A percentile compares a stretch with the other conserved stretches of the same genome.
phyloP scores from a whole-genome alignment of 2,329 filamentous ascomycete genomes.

The Emericellopsis cladophorae region DNA sequence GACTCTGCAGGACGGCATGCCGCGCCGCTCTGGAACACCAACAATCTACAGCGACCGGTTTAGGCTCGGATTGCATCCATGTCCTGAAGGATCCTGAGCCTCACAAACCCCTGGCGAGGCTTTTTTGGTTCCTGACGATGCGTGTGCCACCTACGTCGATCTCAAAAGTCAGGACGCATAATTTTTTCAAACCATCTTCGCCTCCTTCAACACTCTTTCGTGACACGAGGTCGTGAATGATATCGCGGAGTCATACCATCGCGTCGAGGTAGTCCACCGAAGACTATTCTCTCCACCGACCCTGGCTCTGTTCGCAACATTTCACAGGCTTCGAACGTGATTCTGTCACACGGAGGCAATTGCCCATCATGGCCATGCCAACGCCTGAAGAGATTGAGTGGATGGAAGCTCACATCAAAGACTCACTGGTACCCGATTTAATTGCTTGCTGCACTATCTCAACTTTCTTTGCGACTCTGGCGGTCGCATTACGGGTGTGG shows the following conservation, averaged over 20 bases:
- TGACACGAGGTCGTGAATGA: not conserved
- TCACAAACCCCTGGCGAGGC: not conserved
- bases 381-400: slow-evolving; percentile 2
- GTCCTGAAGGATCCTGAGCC: not conserved
- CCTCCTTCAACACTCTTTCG: not conserved
- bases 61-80: not conserved
- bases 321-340: not conserved
- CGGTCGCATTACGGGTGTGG: no score
- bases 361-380: not conserved
- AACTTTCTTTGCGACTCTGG: no score
- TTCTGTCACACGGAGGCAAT: not conserved
- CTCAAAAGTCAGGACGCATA: not conserved
- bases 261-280: not conserved
- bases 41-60: not conserved
- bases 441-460: slow-evolving; percentile 4
- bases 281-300: not conserved
- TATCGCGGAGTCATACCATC: not conserved
- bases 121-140: not conserved
- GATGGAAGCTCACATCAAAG: slow-evolving; percentile 4
- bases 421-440: slow-evolving; percentile 3
- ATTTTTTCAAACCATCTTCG: not conserved
- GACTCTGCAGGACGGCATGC: not conserved
- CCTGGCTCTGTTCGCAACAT: not conserved
- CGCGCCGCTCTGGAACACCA: not conserved
- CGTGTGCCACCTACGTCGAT: not conserved